A percentile compares a stretch with the other conserved stretches of the same genome.
Conservation (phyloP, 208 protist species). For the Sergeia podlipaevii region DNA sequence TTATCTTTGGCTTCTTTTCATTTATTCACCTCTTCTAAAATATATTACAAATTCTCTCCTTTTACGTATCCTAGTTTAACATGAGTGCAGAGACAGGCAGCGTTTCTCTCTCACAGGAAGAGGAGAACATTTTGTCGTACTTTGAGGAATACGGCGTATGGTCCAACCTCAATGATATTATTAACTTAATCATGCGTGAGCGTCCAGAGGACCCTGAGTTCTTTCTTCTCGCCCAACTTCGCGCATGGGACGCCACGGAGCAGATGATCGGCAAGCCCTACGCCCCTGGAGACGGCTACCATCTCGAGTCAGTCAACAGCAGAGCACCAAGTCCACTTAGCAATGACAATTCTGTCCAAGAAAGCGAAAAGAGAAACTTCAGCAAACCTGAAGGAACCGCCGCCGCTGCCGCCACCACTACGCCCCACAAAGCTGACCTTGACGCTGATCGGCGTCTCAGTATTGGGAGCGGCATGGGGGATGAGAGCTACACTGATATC, state of each 20-base stretch:
- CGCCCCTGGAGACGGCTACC: not conserved
- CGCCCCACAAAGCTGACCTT: too few relatives aligned
- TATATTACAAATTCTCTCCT: too few relatives aligned
- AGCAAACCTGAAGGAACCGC: too few relatives aligned
- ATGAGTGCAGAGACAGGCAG: not conserved
- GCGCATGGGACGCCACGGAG: conserved; percentile 7
- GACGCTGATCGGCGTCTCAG: too few relatives aligned
- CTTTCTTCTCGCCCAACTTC: conserved; percentile 9
- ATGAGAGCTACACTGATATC: too few relatives aligned
- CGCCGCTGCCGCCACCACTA: too few relatives aligned
- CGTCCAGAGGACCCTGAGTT: conserved; percentile 8
- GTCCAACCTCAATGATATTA: conserved; percentile 6
- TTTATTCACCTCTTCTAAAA: too few relatives aligned
- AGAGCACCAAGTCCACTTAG: not conserved
- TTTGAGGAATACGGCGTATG: conserved; percentile 11
- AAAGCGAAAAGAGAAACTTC: too few relatives aligned
- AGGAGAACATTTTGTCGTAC: conserved; percentile 7
- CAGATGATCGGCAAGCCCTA: not conserved
- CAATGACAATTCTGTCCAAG: too few relatives aligned
- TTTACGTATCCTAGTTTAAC: too few relatives aligned
- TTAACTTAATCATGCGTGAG: conserved; percentile 3
- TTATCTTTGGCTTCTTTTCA: too few relatives aligned
- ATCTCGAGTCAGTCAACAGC: not conserved
- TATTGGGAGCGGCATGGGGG: too few relatives aligned
- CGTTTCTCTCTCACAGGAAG: conserved; percentile 8